Percentiles rank a stretch among this genome's conserved stretches.
Evolutionary conservation across 768 basidiomycete species (phyloP).

Genomic region (Panus rudis): DNA sequence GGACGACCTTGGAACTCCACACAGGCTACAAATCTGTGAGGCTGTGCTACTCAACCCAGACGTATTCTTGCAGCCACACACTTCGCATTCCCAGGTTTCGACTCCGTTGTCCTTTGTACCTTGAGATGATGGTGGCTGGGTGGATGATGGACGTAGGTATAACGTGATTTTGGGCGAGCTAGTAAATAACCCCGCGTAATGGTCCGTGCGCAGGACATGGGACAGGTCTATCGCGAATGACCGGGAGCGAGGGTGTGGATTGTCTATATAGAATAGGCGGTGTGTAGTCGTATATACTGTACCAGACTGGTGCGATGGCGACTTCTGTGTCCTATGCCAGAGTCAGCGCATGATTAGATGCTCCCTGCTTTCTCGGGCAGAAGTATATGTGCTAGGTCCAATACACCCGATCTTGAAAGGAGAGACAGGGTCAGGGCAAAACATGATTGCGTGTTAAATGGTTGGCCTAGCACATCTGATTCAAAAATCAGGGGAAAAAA

Average conservation of each 20-base stretch:
- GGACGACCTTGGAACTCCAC: slow-evolving; percentile 62
- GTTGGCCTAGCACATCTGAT: no score
- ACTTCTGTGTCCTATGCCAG: slow-evolving; percentile 67
- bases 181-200: slow-evolving; percentile 85
- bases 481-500: no score
- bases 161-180: slow-evolving; percentile 87
- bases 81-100: slow-evolving; percentile 75
- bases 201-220: slow-evolving; percentile 67
- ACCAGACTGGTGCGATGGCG: slow-evolving; percentile 71
- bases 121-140: background rate
- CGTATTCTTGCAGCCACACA: slow-evolving; percentile 83
- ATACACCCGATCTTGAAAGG: no score
- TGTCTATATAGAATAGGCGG: slow-evolving; percentile 77
- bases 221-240: slow-evolving; percentile 69
- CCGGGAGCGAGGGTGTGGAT: slow-evolving; percentile 34
- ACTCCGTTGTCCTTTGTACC: slow-evolving; percentile 20
- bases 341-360: slow-evolving; percentile 13
- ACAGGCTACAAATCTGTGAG: slow-evolving; percentile 68
- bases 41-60: slow-evolving; percentile 66
- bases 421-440: no score
- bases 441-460: no score
- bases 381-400: background rate
- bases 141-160: slow-evolving; percentile 35
- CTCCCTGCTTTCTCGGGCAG: slow-evolving; percentile 8
- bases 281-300: slow-evolving; percentile 71